A percentile compares a stretch with the other conserved stretches of the same genome.
Conservation (phyloP, 495 filamentous ascomycete genomes). For the Penicillium steckii region DNA sequence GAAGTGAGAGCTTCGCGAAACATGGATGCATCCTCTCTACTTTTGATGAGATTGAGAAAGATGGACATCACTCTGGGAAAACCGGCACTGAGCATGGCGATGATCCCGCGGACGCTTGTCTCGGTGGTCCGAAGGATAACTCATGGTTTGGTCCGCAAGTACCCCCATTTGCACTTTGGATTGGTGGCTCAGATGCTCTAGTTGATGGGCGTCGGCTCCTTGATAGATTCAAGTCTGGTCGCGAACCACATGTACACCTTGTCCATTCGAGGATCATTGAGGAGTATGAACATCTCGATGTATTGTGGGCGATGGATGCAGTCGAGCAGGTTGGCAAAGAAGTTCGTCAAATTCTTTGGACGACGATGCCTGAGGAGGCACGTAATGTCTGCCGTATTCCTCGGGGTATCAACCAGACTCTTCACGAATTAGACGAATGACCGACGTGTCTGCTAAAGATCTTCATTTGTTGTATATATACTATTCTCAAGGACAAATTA, state of each 20-base stretch:
- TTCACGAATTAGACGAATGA: not conserved
- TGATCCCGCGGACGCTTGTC: slow-evolving; percentile 17
- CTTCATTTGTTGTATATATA: not conserved
- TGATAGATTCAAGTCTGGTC: slow-evolving; percentile 67
- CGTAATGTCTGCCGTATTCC: slow-evolving; percentile 61
- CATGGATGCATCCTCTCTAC: slow-evolving; percentile 90
- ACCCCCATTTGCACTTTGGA: slow-evolving; percentile 88
- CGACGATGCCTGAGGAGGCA: slow-evolving; percentile 55
- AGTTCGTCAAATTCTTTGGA: slow-evolving; percentile 82
- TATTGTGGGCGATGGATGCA: slow-evolving; percentile 92
- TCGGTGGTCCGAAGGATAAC: slow-evolving; percentile 37
- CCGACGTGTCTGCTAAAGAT: too few species aligned
- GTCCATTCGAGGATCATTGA: slow-evolving; percentile 83
- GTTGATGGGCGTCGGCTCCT: slow-evolving; percentile 81
- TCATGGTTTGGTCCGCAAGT: slow-evolving; percentile 82
- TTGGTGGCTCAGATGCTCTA: slow-evolving; percentile 75
- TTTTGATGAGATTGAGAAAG: slow-evolving; percentile 63
- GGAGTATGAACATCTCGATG: slow-evolving; percentile 93
- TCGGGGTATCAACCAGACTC: slow-evolving; percentile 34
- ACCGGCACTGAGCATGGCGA: slow-evolving; percentile 16
- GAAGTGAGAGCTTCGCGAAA: slow-evolving; percentile 83
- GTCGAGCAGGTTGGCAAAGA: slow-evolving; percentile 82
- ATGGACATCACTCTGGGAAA: slow-evolving; percentile 20
- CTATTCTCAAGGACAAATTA: not conserved
- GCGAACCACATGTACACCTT: slow-evolving; percentile 78